These are phyloP conservation scores for Piper betle DNA, from an alignment of 164 flowering plant genomes.

Conservation along the genomic window DNA sequence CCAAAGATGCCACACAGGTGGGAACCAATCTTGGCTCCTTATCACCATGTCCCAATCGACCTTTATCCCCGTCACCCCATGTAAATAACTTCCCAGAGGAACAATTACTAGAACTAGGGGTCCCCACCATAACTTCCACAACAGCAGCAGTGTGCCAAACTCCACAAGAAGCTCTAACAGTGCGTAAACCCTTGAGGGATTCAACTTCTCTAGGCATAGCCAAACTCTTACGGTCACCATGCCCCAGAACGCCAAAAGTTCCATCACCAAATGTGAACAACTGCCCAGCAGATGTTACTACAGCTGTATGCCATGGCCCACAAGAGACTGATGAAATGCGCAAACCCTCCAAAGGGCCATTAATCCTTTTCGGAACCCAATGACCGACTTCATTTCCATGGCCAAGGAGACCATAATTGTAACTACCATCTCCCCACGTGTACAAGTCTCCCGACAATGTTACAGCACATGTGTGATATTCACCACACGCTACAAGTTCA, in stretches of 20 bases:
- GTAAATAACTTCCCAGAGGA: slow-evolving; percentile 93
- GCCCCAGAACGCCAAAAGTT: slow-evolving; percentile 95
- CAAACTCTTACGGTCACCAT: slow-evolving; percentile 80
- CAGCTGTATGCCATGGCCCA: slow-evolving; percentile 99
- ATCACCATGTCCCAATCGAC: slow-evolving; percentile 94
- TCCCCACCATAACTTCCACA: slow-evolving; percentile 95
- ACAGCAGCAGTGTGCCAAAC: slow-evolving; percentile 99
- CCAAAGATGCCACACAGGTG: slow-evolving; percentile 94
- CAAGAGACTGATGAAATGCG: slow-evolving; percentile 88
- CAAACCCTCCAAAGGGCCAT: slow-evolving; percentile 91
- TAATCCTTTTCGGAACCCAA: slow-evolving; percentile 90
- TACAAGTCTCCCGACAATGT: slow-evolving; percentile 94
- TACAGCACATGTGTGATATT: slow-evolving; percentile 93
- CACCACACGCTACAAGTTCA: slow-evolving; percentile 96
- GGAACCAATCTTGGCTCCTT: slow-evolving; percentile 87
- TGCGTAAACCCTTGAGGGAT: slow-evolving; percentile 88
- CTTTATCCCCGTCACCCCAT: slow-evolving; percentile 99
- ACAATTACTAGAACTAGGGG: slow-evolving; percentile 86
- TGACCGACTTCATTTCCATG: slow-evolving; percentile 96
- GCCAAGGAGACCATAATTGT: slow-evolving; percentile 81
- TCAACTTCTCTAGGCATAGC: slow-evolving; percentile 91
- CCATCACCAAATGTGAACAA: slow-evolving; percentile 98
- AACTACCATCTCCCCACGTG: slow-evolving; percentile 95
- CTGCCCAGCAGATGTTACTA: slow-evolving; percentile 94
- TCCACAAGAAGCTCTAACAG: slow-evolving; percentile 95